These are phyloP conservation scores for Aegilops speltoides DNA, from an alignment of 176 grass and related monocot species.

Conservation along the genomic window DNA sequence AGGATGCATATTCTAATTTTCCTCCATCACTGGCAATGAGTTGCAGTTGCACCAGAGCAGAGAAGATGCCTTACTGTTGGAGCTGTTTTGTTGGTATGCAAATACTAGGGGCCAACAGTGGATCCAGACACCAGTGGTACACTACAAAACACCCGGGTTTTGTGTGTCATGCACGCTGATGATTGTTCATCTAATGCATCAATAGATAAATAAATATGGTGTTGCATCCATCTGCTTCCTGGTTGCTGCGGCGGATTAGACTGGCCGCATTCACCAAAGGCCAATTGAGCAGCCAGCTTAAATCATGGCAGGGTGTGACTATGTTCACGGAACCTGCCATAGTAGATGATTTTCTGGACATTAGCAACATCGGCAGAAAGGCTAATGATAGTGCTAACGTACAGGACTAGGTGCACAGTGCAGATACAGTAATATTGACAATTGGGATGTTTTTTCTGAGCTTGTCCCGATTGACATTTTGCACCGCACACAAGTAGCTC, in stretches of 20 bases:
- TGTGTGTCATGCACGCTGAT: not conserved
- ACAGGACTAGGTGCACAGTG: too few species aligned
- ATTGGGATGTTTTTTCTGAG: not conserved
- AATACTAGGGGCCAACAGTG: slow-evolving; percentile 26
- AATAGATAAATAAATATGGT: not conserved
- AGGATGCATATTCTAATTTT: not conserved
- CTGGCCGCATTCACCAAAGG: slow-evolving; percentile 17
- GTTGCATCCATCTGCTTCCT: slow-evolving; percentile 7
- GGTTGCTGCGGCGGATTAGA: slow-evolving; percentile 2
- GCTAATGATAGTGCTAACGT: too few species aligned
- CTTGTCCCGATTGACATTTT: not conserved
- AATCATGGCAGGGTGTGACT: not conserved
- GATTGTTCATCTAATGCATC: slow-evolving; percentile 1
- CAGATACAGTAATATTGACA: not conserved
- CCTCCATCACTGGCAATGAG: slow-evolving; percentile 18
- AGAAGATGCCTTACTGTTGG: slow-evolving; percentile 34
- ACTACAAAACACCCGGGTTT: slow-evolving; percentile 12
- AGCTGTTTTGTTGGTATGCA: slow-evolving; percentile 5
- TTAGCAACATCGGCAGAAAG: too few species aligned
- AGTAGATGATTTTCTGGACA: too few species aligned
- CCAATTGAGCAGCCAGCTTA: slow-evolving; percentile 5
- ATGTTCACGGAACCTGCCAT: not conserved
- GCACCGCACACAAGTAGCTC: not conserved
- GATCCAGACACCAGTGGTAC: not conserved
- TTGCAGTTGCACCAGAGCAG: slow-evolving; percentile 19